phyloP scores from a whole-genome alignment of 768 basidiomycete species.

The Auricularia heimuer region DNA sequence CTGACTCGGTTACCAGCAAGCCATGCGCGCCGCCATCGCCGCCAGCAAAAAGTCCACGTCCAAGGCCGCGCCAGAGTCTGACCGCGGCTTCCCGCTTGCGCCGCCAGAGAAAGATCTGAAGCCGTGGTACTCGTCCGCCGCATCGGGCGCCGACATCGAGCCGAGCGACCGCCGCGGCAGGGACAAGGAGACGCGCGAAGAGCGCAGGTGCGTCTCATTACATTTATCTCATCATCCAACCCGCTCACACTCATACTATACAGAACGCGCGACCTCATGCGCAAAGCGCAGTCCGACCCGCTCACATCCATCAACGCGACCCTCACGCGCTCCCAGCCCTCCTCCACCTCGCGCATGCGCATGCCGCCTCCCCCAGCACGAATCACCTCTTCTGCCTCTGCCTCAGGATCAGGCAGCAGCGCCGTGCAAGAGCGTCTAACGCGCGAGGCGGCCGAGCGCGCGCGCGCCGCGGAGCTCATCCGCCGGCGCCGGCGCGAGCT shows the following conservation, averaged over 20 bases:
- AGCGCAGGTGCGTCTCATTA: slow-evolving; percentile 14
- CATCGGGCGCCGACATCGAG: slow-evolving; percentile 7
- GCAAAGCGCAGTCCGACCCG: slow-evolving; percentile 59
- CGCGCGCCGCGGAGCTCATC: slow-evolving; percentile 65
- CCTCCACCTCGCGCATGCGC: slow-evolving; percentile 12
- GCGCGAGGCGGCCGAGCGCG: slow-evolving; percentile 68
- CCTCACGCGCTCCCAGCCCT: slow-evolving; percentile 25
- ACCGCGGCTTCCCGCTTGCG: slow-evolving; percentile 64
- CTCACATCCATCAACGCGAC: slow-evolving; percentile 60
- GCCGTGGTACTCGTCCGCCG: slow-evolving; percentile 55
- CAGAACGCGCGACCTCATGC: slow-evolving; percentile 54
- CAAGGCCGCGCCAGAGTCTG: slow-evolving; percentile 26
- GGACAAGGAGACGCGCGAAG: slow-evolving; percentile 17
- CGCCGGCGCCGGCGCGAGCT: slow-evolving; percentile 54
- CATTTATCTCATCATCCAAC: background rate
- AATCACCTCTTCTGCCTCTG: slow-evolving; percentile 11
- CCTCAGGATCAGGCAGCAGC: slow-evolving; percentile 11
- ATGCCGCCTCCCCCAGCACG: slow-evolving; percentile 14
- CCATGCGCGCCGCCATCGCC: slow-evolving; percentile 35
- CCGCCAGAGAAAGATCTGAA: slow-evolving; percentile 68
- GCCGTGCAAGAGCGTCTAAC: slow-evolving; percentile 48
- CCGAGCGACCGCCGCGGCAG: slow-evolving; percentile 10
- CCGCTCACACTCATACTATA: slow-evolving; percentile 12
- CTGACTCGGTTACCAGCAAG: slow-evolving; percentile 23
- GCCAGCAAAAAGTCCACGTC: slow-evolving; percentile 36